Conservation (phyloP, 2,329 filamentous ascomycete genomes). For the Stachybotrys elegans region DNA sequence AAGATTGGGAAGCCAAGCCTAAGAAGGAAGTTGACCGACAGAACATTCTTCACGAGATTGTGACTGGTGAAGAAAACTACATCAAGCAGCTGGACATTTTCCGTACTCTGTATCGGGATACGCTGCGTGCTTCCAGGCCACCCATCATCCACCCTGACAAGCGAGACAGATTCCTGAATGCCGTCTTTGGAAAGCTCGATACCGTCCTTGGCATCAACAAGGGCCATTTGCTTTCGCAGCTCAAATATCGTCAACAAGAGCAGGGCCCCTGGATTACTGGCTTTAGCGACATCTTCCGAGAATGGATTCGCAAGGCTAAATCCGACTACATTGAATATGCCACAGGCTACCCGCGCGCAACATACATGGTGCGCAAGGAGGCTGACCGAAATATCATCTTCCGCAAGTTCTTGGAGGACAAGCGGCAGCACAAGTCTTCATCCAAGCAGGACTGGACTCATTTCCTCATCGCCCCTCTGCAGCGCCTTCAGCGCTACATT, state of each 20-base stretch:
- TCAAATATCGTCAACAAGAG: slow-evolving; percentile 95
- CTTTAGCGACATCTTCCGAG: slow-evolving; percentile 94
- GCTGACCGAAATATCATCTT: slow-evolving; percentile 81
- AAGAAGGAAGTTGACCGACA: slow-evolving; percentile 91
- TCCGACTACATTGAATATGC: slow-evolving; percentile 89
- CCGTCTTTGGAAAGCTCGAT: slow-evolving; percentile 89
- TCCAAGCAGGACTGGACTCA: slow-evolving; percentile 89
- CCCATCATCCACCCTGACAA: slow-evolving; percentile 76
- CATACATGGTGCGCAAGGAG: slow-evolving; percentile 79
- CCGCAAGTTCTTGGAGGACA: slow-evolving; percentile 76
- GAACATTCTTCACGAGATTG: slow-evolving; percentile 91
- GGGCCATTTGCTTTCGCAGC: slow-evolving; percentile 82
- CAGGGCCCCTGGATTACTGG: slow-evolving; percentile 92
- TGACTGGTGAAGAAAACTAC: slow-evolving; percentile 86
- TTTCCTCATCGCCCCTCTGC: slow-evolving; percentile 89
- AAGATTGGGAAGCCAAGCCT: slow-evolving; percentile 63
- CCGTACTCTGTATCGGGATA: slow-evolving; percentile 78
- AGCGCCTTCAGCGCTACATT: slow-evolving; percentile 83
- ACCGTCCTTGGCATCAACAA: slow-evolving; percentile 87
- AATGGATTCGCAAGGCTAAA: slow-evolving; percentile 96
- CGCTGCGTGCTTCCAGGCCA: slow-evolving; percentile 66
- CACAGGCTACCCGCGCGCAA: slow-evolving; percentile 77
- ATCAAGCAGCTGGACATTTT: slow-evolving; percentile 87
- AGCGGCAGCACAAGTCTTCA: slow-evolving; percentile 71
- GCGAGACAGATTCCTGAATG: slow-evolving; percentile 71